Percentiles rank a stretch among this genome's conserved stretches.
These are phyloP conservation scores for Colletotrichum euphorbiae DNA, from an alignment of 2,329 filamentous ascomycete species.

Conservation along the genomic window DNA sequence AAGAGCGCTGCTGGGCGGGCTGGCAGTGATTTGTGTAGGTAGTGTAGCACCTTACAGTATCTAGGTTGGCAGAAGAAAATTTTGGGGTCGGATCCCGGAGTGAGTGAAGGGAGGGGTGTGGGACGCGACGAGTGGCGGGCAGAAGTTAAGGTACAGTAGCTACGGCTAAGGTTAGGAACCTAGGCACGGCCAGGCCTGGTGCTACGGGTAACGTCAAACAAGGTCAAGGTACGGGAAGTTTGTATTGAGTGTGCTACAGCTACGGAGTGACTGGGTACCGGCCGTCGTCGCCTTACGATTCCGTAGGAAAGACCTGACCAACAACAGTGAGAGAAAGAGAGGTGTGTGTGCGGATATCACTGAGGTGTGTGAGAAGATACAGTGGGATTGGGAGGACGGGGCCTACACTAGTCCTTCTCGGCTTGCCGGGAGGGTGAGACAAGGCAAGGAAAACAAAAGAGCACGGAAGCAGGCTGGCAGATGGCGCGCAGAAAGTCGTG, in stretches of 20 bases:
- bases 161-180: conserved; percentile 8
- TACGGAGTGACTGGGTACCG: conserved; percentile 28
- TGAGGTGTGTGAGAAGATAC: conserved; percentile 33
- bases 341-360: conserved; percentile 22
- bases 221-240: conserved; percentile 29
- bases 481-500: conserved; percentile 38
- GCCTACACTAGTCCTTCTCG: conserved; percentile 35
- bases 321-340: background rate
- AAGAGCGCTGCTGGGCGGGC: conserved; percentile 42
- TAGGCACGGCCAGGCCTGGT: background rate
- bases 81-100: conserved; percentile 42
- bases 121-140: conserved; percentile 26
- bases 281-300: conserved; percentile 2
- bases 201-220: background rate
- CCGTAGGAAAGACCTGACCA: conserved; percentile 11
- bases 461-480: conserved; percentile 40
- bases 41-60: conserved; percentile 14
- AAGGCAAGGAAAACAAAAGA: conserved; percentile 32
- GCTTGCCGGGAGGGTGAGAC: conserved; percentile 34
- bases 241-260: conserved; percentile 29
- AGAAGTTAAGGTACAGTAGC: background rate
- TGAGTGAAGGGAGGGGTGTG: conserved; percentile 35
- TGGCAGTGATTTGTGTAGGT: conserved; percentile 40
- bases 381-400: conserved; percentile 13
- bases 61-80: conserved; percentile 40